These are phyloP conservation scores for Syzygium jambos DNA, from an alignment of 345 rosid genomes.

Conservation along the genomic window DNA sequence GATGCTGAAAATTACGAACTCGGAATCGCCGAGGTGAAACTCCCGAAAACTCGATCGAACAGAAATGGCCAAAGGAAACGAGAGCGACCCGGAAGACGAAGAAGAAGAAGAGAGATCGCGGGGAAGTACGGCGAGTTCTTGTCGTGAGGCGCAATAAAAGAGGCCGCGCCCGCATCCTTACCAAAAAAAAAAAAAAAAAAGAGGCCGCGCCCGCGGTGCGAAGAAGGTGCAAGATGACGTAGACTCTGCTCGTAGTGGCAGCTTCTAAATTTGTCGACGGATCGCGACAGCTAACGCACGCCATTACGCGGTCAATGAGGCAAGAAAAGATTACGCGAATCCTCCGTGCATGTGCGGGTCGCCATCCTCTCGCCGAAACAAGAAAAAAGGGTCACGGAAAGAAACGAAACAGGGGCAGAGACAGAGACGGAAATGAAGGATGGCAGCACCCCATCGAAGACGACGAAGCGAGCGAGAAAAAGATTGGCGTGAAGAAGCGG, in stretches of 20 bases:
- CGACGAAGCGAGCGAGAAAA: background rate
- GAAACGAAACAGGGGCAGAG: background rate
- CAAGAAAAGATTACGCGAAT: background rate
- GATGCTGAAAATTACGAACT: background rate
- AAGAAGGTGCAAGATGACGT: background rate
- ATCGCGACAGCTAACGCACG: background rate
- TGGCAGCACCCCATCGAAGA: background rate
- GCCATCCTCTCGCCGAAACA: background rate
- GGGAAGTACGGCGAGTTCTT: background rate
- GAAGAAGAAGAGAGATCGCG: background rate
- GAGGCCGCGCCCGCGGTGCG: background rate
- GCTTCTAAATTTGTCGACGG: background rate
- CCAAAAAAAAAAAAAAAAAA: no score
- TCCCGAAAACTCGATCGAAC: background rate
- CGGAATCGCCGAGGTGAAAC: background rate
- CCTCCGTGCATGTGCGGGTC: background rate
- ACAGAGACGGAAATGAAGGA: background rate
- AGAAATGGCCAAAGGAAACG: background rate
- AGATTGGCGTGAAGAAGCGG: background rate
- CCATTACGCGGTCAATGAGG: background rate
- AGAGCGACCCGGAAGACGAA: background rate
- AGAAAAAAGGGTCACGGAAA: background rate
- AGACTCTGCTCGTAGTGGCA: background rate
- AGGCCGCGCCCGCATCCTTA: background rate
- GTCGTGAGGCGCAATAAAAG: background rate